These are phyloP conservation scores for Capsicum rhomboideum DNA, from an alignment of 257 asterid genomes.

Conservation along the genomic window DNA sequence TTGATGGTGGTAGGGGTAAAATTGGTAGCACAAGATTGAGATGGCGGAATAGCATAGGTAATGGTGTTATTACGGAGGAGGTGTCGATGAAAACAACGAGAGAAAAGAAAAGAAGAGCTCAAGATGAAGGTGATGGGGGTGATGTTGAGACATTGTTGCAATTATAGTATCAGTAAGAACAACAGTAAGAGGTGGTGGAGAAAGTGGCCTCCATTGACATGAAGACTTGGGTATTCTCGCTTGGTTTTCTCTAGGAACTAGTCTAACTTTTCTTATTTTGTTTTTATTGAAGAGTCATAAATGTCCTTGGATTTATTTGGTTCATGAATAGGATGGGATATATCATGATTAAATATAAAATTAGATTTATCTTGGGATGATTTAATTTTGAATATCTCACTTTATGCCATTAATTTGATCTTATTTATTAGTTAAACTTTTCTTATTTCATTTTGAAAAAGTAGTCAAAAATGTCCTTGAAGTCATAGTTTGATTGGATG, in stretches of 20 bases:
- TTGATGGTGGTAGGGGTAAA: neutral
- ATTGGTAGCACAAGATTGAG: conserved; percentile 1
- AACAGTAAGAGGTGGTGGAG: neutral
- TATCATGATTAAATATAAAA: neutral
- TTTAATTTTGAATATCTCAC: neutral
- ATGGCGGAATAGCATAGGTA: conserved; percentile 11
- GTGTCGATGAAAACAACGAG: conserved; percentile 22
- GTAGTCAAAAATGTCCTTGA: too few species aligned
- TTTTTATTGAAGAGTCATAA: neutral
- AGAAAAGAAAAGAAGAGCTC: neutral
- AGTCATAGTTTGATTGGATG: too few species aligned
- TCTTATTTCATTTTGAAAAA: too few species aligned
- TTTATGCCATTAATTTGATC: too few species aligned
- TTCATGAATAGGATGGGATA: neutral
- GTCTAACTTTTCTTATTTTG: neutral
- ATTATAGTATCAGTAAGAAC: conserved; percentile 7
- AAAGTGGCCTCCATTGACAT: neutral
- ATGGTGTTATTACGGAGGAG: conserved; percentile 35
- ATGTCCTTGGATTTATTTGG: neutral
- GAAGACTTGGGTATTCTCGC: neutral
- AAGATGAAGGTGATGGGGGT: neutral
- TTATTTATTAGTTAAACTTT: too few species aligned
- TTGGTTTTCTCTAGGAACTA: neutral
- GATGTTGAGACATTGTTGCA: conserved; percentile 33
- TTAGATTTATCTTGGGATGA: neutral